Evolutionary conservation across 805 yeast species (phyloP), one percentile per base, ranked within the genome.

Genomic region (Scheffersomyces stipitis): DNA sequence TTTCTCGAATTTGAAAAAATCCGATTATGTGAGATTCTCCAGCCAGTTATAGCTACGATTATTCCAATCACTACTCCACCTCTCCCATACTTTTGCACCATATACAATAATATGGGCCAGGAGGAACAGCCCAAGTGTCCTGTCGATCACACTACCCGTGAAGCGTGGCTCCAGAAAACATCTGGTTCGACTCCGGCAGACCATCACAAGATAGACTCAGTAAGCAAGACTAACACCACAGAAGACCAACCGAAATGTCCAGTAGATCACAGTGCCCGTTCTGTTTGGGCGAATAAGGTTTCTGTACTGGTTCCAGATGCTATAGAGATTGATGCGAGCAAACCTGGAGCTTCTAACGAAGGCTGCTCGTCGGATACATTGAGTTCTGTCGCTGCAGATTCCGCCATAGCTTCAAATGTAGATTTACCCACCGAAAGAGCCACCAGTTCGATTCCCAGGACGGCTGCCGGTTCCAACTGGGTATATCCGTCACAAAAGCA

Each of bases 401-500:
- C 66, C 10, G 58, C 56, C 4, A 32, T 60, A 13, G 47, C 48
- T 1, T 45, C 66, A 28, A 40, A 47, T 20, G 65, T 68, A 0
- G 52, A 62, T 1, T 64, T 89, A 23, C 84, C 95, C 0, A 75
- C 75, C n/a, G 86, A 83, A 1, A 69, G 96, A 42, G 91, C 82
- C 49, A 63, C 84, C 3, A 81, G 90, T 7, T 76, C 95, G 3
- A 90, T 90, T 28, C 97, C 96, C 31, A 67, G 96, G 34, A 83
- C 95, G 1, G 54, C 76, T 1, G 46, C 60, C 13, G 70, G 70
- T 12, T 50, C 72, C 0, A 85, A 90, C 64, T 91, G 99, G 99
- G 74, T 91, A 1, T 91, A 91, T 56, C 99, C 99, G 6, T 86
- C 96, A 3, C 95, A 91, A 58, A 86, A 86, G 57, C 97, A 91